Conservation (phyloP, 805 yeast genomes). For the Wickerhamiella siamensis region DNA sequence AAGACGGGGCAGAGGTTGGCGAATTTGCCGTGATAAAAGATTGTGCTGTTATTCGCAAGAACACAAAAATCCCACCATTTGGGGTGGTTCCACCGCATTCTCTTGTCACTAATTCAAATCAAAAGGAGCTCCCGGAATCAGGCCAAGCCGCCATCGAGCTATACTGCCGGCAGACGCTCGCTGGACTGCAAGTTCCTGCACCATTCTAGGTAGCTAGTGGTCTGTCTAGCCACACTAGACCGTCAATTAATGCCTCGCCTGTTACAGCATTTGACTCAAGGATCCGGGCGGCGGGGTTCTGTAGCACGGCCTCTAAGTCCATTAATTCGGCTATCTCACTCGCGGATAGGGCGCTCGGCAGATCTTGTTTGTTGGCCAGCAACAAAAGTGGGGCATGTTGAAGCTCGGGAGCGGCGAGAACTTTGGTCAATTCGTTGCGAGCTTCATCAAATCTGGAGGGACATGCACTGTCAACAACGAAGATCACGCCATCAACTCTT, state of each 20-base stretch:
- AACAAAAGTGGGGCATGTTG: conserved; percentile 65
- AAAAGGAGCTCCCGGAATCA: conserved; percentile 22
- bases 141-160: conserved; percentile 21
- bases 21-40: conserved; percentile 26
- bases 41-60: conserved; percentile 24
- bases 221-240: conserved; percentile 83
- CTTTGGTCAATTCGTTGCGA: conserved; percentile 59
- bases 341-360: conserved; percentile 57
- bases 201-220: too few species aligned
- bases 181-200: conserved; percentile 15
- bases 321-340: conserved; percentile 64
- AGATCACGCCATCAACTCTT: conserved; percentile 81
- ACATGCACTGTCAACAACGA: conserved; percentile 79
- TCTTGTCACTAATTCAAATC: conserved; percentile 21
- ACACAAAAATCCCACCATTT: conserved; percentile 23
- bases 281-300: conserved; percentile 75
- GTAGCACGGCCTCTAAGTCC: conserved; percentile 44
- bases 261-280: conserved; percentile 82
- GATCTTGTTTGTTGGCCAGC: conserved; percentile 80
- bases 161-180: conserved; percentile 19
- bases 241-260: conserved; percentile 82
- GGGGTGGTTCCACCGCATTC: conserved; percentile 27
- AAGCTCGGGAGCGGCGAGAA: conserved; percentile 72
- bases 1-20: conserved; percentile 24
- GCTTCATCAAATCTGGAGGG: conserved; percentile 59